phyloP scores from a whole-genome alignment of 495 filamentous ascomycete species.

The Antarctomyces pellizariae region DNA sequence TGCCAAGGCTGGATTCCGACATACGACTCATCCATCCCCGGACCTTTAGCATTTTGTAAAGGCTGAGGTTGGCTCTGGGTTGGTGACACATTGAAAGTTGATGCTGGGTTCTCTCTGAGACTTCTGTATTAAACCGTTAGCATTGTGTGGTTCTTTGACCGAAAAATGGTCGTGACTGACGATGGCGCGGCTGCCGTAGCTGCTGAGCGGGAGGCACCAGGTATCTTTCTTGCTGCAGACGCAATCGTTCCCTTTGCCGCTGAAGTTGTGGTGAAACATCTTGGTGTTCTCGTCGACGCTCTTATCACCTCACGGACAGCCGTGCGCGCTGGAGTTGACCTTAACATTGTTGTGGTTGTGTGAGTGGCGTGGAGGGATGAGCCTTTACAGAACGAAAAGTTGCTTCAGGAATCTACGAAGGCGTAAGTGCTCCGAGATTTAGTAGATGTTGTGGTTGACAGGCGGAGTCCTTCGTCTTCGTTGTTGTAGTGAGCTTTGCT shows the following conservation, averaged over 20 bases:
- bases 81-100: conserved; percentile 9
- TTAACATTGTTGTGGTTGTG: conserved; percentile 15
- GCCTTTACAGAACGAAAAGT: too few species aligned
- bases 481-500: too few species aligned
- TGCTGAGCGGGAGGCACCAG: too few species aligned
- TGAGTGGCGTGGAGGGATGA: too few species aligned
- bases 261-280: conserved; percentile 5
- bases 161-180: conserved; percentile 5
- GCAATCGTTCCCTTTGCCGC: conserved; percentile 5
- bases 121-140: conserved; percentile 7
- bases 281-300: conserved; percentile 5
- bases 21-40: conserved; percentile 56
- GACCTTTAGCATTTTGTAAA: conserved; percentile 31
- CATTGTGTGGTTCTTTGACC: conserved; percentile 2
- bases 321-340: conserved; percentile 9
- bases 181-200: too few species aligned
- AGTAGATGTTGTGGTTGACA: too few species aligned
- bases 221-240: too few species aligned
- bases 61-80: conserved; percentile 36
- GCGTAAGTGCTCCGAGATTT: too few species aligned
- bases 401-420: too few species aligned
- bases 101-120: conserved; percentile 9
- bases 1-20: conserved; percentile 13
- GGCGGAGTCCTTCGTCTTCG: too few species aligned
- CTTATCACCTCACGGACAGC: conserved; percentile 8